Percentiles rank a stretch among this genome's conserved stretches.
Conservation (phyloP, 345 rosid species). For the Acer saccharum region DNA sequence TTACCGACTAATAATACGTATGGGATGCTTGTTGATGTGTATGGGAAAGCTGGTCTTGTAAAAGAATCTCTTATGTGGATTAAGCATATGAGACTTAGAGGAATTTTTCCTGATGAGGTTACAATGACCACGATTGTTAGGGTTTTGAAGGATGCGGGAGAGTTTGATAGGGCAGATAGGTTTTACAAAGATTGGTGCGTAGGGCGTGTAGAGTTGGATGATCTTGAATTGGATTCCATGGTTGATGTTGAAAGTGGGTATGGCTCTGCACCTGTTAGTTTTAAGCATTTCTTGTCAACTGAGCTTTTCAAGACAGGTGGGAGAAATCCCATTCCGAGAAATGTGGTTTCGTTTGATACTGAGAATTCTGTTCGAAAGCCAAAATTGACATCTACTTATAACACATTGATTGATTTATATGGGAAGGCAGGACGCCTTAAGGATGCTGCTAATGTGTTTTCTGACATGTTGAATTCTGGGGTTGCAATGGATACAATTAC, state of each 20-base stretch:
- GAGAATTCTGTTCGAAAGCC: constrained; percentile 57
- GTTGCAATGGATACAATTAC: constrained; percentile 73
- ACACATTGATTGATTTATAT: constrained; percentile 84
- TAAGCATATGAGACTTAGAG: constrained; percentile 78
- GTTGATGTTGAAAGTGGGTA: constrained; percentile 40
- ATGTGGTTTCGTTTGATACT: constrained; percentile 23
- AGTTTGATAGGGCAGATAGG: constrained; percentile 72
- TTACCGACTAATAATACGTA: constrained; percentile 77
- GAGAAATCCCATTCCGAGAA: constrained; percentile 45
- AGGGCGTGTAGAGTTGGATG: constrained; percentile 67
- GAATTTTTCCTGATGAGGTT: constrained; percentile 77
- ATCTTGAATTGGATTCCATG: constrained; percentile 59
- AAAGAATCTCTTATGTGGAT: constrained; percentile 86
- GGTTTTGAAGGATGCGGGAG: constrained; percentile 72
- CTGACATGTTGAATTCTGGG: constrained; percentile 80
- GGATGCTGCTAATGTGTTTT: constrained; percentile 78
- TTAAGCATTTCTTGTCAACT: constrained; percentile 76
- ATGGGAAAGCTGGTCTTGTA: constrained; percentile 83
- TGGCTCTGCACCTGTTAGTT: constrained; percentile 51
- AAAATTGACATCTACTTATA: constrained; percentile 67
- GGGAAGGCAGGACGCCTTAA: constrained; percentile 84
- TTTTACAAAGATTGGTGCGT: constrained; percentile 80
- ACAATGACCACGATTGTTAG: constrained; percentile 77
- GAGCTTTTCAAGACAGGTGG: constrained; percentile 80
- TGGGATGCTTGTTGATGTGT: constrained; percentile 87